These are phyloP conservation scores for Colletotrichum sidae DNA, from an alignment of 2,329 filamentous ascomycete species.

Conservation along the genomic window DNA sequence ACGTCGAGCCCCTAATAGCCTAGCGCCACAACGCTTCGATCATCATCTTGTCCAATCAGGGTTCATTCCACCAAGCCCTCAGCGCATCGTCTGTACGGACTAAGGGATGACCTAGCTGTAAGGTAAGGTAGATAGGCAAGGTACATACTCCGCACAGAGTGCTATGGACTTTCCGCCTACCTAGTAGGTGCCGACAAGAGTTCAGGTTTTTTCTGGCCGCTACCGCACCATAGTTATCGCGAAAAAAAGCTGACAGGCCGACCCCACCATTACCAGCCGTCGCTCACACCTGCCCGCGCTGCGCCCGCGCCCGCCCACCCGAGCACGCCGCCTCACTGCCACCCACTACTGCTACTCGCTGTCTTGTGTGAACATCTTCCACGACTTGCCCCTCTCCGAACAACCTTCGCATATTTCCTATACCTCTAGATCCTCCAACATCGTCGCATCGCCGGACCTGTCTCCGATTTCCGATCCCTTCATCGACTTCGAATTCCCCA, in stretches of 20 bases:
- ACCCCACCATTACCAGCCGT: slow-evolving; percentile 37
- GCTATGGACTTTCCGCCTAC: background rate
- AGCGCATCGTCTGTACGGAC: too few relatives aligned
- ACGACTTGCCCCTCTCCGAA: slow-evolving; percentile 35
- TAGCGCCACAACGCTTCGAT: too few relatives aligned
- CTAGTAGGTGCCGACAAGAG: slow-evolving; percentile 2
- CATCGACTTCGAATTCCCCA: slow-evolving; percentile 30
- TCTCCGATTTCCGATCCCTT: slow-evolving; percentile 26
- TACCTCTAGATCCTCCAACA: slow-evolving; percentile 7
- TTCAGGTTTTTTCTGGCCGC: slow-evolving; percentile 12
- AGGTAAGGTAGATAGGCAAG: too few relatives aligned
- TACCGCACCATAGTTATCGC: slow-evolving; percentile 38
- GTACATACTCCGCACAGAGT: too few relatives aligned
- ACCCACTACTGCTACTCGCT: slow-evolving; percentile 1
- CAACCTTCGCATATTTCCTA: slow-evolving; percentile 8
- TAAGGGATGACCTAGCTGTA: too few relatives aligned
- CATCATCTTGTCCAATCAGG: too few relatives aligned
- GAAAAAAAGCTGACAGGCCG: slow-evolving; percentile 39
- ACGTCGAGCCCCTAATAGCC: too few relatives aligned
- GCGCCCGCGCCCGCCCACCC: slow-evolving; percentile 1
- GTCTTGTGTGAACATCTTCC: slow-evolving; percentile 29
- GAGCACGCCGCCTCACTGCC: background rate
- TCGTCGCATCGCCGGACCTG: slow-evolving; percentile 19
- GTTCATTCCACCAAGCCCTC: too few relatives aligned
- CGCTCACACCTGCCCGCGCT: slow-evolving; percentile 29